Conservation (phyloP, 176 grass and related monocot species). For the Musa troglodytarum region DNA sequence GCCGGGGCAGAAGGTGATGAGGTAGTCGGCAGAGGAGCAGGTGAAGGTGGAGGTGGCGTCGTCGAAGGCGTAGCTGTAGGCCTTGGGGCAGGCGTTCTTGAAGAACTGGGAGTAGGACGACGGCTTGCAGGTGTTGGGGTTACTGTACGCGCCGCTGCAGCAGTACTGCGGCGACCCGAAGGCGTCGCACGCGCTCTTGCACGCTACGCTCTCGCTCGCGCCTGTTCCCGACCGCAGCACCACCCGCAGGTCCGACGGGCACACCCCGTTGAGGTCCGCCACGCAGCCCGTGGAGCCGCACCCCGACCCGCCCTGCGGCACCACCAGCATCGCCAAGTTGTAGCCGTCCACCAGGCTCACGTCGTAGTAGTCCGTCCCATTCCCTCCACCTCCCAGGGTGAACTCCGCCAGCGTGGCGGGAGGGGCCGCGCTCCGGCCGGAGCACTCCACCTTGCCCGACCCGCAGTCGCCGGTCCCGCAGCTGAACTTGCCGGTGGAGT, state of each 20-base stretch:
- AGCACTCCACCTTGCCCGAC: background rate
- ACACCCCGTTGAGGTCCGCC: constrained; percentile 48
- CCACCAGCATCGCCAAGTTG: constrained; percentile 53
- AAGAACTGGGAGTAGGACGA: background rate
- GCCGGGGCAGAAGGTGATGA: background rate
- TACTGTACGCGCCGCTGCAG: background rate
- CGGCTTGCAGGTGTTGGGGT: background rate
- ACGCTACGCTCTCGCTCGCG: background rate
- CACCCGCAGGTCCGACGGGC: constrained; percentile 48
- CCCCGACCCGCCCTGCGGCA: constrained; percentile 32
- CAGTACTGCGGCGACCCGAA: background rate
- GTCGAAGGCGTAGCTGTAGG: constrained; percentile 1
- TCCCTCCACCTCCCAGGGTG: constrained; percentile 17
- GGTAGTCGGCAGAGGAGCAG: background rate
- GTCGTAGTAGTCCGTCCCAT: constrained; percentile 65
- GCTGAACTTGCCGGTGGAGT: background rate
- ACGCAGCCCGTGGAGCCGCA: constrained; percentile 57
- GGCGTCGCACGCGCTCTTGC: background rate
- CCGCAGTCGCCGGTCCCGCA: background rate
- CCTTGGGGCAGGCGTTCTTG: background rate
- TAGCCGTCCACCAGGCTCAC: constrained; percentile 77
- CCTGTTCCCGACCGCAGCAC: background rate
- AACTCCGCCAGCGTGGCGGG: constrained; percentile 1
- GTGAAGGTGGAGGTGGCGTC: constrained; percentile 1
- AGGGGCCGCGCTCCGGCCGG: background rate